These are phyloP conservation scores for Mortierella sp. DNA, from an alignment of 371 early-diverging fungal genomes.

Conservation along the genomic window DNA sequence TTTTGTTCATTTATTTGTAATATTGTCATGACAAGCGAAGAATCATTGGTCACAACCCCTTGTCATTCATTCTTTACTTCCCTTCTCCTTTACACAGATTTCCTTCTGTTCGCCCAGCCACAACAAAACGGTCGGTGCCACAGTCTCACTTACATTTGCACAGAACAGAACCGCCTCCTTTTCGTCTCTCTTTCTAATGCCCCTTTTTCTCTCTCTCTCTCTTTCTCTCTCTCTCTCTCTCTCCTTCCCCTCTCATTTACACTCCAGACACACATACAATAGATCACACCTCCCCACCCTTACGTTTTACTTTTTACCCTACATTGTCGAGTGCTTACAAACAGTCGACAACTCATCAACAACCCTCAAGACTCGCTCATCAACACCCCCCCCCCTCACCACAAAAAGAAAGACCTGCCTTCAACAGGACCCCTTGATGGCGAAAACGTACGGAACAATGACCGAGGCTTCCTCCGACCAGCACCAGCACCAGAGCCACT, in stretches of 20 bases:
- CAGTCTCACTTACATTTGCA: neutral
- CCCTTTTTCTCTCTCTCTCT: neutral
- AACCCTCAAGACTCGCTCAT: neutral
- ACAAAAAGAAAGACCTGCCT: neutral
- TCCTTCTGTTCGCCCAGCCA: neutral
- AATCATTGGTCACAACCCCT: neutral
- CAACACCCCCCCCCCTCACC: neutral
- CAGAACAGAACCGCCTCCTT: too few species aligned
- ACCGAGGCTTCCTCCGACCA: slow-evolving; percentile 28
- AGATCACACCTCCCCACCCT: neutral
- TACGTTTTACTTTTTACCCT: neutral
- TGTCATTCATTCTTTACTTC: neutral
- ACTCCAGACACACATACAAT: neutral
- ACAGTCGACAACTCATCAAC: neutral
- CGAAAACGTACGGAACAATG: slow-evolving; percentile 54
- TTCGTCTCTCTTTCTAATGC: too few species aligned
- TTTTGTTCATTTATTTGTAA: too few species aligned
- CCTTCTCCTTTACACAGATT: too few species aligned
- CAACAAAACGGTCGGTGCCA: slow-evolving; percentile 1
- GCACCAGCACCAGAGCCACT: neutral
- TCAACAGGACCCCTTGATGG: slow-evolving; percentile 32
- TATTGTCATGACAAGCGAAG: too few species aligned
- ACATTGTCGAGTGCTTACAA: neutral
- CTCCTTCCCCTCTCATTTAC: neutral
- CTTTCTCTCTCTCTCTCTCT: neutral